Conservation (phyloP, 306 rosid species). For the Cucurbita moschata region DNA sequence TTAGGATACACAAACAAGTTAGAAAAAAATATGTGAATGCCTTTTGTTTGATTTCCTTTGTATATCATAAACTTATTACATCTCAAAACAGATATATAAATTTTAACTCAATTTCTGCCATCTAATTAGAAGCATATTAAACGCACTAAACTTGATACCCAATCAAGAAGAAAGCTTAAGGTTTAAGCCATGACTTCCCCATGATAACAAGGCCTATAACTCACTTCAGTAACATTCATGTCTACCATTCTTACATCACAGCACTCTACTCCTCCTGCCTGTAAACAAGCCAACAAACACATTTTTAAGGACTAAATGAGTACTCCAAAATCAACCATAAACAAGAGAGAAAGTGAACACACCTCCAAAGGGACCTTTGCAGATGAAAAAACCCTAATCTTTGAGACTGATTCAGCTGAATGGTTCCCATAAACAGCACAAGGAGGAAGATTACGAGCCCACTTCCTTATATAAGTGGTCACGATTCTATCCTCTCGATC, state of each 20-base stretch:
- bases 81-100: neutral
- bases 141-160: neutral
- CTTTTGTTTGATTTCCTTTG: neutral
- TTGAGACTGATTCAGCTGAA: constrained; percentile 24
- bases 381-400: constrained; percentile 22
- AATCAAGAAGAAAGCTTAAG: neutral
- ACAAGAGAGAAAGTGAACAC: neutral
- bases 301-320: no score
- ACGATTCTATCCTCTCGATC: neutral
- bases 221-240: constrained; percentile 15
- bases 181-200: constrained; percentile 26
- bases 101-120: no score
- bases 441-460: constrained; percentile 11
- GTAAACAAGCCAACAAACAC: neutral
- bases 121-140: neutral
- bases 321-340: no score
- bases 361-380: constrained; percentile 16
- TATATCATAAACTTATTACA: neutral
- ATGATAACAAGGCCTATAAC: constrained; percentile 23
- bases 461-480: constrained; percentile 16
- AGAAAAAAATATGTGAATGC: no score
- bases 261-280: constrained; percentile 31
- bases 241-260: constrained; percentile 11
- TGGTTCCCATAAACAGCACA: constrained; percentile 23
- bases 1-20: no score